Evolutionary conservation across 2,329 filamentous ascomycete genomes (phyloP), one percentile per base, ranked within the genome.

Genomic region (Fusarium oxysporum): DNA sequence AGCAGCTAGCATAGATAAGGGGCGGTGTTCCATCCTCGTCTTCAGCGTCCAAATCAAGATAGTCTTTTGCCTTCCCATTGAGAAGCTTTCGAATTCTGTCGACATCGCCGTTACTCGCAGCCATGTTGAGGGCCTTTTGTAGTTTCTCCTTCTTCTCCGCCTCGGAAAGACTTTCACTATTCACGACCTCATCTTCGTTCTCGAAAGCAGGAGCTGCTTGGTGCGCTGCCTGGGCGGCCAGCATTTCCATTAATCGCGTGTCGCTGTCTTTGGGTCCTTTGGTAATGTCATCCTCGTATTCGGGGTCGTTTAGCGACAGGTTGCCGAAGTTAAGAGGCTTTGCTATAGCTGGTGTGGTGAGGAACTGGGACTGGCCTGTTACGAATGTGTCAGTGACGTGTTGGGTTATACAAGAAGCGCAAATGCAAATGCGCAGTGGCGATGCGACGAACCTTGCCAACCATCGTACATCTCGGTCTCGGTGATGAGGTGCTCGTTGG

Each of bases 381-480:
- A 57, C 44, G 56, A 56, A 61, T 55, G 45, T 51, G 76, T 80
- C 65, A 81, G 78, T 75, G 41, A 70, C 68, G 68, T 72, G 73
- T 60, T 71, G 62, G 50, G 67, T 54, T 43, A 64, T 73, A 68
- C 50, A 68, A 60, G 44, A 56, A 55, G 62, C 73, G 72, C 73
- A 73, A 25, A 33, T 38, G 57, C 56, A 71, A 30, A 40, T 37
- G 55, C 54, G 57, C 54, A 56, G 69, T 65, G 59, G 63, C 56
- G 62, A 68, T 60, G 66, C 65, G 40, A 84, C 85, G 70, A 75
- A 87, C 96, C 96, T 91, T 98, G 95, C 96, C 96, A 99, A 76
- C 94, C 96, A 88, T 99, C 96, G 82, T 98, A 99, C 85, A 98
- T 94, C 86, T 98, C 96, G 44, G 95, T 97, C 86, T 98, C 96